A percentile compares a stretch with the other conserved stretches of the same genome.
These are phyloP conservation scores for Chamaecyparis obtusa DNA, from an alignment of 75 land plant genomes.

Conservation along the genomic window DNA sequence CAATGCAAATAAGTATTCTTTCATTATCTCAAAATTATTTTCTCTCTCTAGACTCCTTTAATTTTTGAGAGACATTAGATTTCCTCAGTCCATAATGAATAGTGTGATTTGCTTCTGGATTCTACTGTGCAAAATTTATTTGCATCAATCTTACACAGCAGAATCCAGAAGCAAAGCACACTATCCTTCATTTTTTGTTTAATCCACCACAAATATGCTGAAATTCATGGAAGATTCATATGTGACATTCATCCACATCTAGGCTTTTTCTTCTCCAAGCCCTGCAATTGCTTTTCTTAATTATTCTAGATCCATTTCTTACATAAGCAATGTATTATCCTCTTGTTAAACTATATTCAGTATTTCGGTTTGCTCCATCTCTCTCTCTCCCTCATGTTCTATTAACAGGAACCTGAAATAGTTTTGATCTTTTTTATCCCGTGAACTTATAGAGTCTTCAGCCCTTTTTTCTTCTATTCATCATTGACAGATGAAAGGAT, in stretches of 20 bases:
- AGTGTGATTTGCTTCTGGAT: no score
- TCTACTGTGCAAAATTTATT: no score
- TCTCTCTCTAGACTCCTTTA: neutral
- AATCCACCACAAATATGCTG: neutral
- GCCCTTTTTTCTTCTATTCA: neutral
- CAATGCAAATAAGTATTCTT: neutral
- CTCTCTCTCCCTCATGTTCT: neutral
- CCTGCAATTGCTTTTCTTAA: neutral
- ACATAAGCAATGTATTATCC: neutral
- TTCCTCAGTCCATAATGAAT: no score
- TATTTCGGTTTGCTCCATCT: neutral
- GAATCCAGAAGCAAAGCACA: no score
- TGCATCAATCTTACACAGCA: no score
- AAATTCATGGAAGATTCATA: neutral
- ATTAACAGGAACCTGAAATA: neutral
- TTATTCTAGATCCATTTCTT: neutral
- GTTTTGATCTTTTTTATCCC: neutral
- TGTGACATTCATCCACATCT: neutral
- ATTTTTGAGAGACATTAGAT: neutral
- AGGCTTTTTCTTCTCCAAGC: neutral
- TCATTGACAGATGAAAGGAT: neutral
- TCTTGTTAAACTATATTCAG: neutral
- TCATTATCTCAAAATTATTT: neutral
- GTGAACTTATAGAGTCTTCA: neutral
- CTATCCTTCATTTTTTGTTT: neutral